Percentiles rank a stretch among this genome's conserved stretches.
Conservation (phyloP, 2,329 filamentous ascomycete genomes). For the Fusarium sp. region DNA sequence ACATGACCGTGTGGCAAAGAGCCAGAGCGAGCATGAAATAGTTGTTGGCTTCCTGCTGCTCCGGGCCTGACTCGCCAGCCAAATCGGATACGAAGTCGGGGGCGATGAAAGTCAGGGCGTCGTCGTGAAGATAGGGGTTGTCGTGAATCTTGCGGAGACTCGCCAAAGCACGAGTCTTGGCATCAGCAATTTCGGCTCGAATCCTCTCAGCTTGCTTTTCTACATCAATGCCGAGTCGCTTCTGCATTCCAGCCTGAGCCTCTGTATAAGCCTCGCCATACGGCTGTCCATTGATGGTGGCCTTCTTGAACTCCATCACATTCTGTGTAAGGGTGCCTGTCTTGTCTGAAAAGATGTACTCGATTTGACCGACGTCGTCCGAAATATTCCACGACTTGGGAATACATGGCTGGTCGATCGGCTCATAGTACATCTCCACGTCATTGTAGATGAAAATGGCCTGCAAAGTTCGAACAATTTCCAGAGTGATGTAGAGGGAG, state of each 20-base stretch:
- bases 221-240: slow-evolving; percentile 85
- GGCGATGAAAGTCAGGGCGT: slow-evolving; percentile 90
- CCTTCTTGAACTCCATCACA: slow-evolving; percentile 99
- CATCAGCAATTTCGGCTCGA: slow-evolving; percentile 79
- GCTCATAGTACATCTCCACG: slow-evolving; percentile 95
- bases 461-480: slow-evolving; percentile 92
- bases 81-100: slow-evolving; percentile 89
- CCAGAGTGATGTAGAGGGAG: slow-evolving; percentile 95
- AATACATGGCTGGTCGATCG: slow-evolving; percentile 91
- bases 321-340: slow-evolving; percentile 96
- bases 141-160: slow-evolving; percentile 80
- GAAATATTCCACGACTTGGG: slow-evolving; percentile 99
- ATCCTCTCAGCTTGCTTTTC: slow-evolving; percentile 80
- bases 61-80: slow-evolving; percentile 75
- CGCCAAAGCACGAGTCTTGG: slow-evolving; percentile 76
- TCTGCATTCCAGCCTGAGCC: slow-evolving; percentile 95
- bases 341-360: slow-evolving; percentile 99
- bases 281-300: slow-evolving; percentile 91
- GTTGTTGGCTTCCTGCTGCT: slow-evolving; percentile 80
- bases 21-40: slow-evolving; percentile 95
- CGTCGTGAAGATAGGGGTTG: slow-evolving; percentile 90
- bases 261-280: slow-evolving; percentile 99
- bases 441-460: slow-evolving; percentile 98
- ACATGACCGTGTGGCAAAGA: slow-evolving; percentile 96
- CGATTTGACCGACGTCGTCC: slow-evolving; percentile 96